Evolutionary conservation across 164 flowering plant species (phyloP).

Genomic region (Umbellularia californica): DNA sequence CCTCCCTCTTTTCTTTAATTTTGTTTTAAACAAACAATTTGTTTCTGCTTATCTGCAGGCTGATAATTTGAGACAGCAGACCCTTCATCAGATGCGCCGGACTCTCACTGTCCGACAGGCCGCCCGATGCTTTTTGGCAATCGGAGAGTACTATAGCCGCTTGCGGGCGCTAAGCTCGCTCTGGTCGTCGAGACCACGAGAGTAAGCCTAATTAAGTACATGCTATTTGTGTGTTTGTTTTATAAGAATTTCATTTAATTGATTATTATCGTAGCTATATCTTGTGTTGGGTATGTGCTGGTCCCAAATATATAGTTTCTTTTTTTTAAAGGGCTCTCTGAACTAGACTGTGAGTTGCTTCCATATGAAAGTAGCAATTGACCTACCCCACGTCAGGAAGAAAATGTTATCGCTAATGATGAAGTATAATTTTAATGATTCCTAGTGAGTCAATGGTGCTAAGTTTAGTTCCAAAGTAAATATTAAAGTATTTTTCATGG

Average conservation of each 20-base stretch:
- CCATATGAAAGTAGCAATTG: no score
- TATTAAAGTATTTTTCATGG: no score
- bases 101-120: constrained; percentile 86
- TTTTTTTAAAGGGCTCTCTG: no score
- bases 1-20: neutral
- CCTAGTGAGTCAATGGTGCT: no score
- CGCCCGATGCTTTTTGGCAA: constrained; percentile 76
- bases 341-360: no score
- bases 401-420: no score
- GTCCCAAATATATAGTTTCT: no score
- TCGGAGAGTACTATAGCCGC: constrained; percentile 84
- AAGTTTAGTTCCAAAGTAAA: no score
- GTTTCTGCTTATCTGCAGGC: constrained; percentile 41
- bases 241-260: neutral
- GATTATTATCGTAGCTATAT: no score
- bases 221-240: neutral
- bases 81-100: constrained; percentile 77
- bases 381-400: no score
- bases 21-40: neutral
- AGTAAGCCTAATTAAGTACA: constrained; percentile 42
- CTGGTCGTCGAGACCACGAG: constrained; percentile 91
- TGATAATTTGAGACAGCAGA: constrained; percentile 93
- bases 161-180: constrained; percentile 87
- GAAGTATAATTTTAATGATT: no score
- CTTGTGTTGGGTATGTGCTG: no score